Conservation (phyloP, 176 grass and related monocot genomes). For the Carex cristatella region DNA sequence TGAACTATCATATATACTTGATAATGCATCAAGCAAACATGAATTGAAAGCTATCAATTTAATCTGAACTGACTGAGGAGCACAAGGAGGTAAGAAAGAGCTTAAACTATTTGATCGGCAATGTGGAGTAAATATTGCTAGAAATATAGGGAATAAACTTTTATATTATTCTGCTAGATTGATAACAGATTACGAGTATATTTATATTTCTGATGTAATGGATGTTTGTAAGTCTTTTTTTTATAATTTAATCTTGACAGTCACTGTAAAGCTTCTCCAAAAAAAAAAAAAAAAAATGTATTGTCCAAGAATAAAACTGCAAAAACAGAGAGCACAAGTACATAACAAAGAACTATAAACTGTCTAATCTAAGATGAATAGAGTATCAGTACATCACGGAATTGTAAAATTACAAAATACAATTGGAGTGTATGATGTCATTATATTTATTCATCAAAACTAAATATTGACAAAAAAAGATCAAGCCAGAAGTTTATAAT, state of each 20-base stretch:
- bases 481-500: neutral
- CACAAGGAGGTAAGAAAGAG: too few species aligned
- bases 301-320: too few species aligned
- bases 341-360: neutral
- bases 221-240: too few species aligned
- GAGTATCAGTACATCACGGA: neutral
- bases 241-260: too few species aligned
- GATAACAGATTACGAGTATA: too few species aligned
- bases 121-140: too few species aligned
- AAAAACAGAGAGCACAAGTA: neutral
- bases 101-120: too few species aligned
- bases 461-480: neutral
- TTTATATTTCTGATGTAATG: too few species aligned
- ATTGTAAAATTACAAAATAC: neutral
- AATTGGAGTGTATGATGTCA: neutral
- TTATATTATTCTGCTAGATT: too few species aligned
- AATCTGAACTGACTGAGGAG: neutral
- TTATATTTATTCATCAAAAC: neutral
- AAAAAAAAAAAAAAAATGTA: too few species aligned
- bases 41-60: neutral
- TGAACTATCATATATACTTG: neutral
- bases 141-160: too few species aligned
- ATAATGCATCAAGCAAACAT: neutral
- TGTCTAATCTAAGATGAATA: neutral
- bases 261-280: too few species aligned